Conservation (phyloP, 257 asterid species). For the Craterostigma plantagineum region DNA sequence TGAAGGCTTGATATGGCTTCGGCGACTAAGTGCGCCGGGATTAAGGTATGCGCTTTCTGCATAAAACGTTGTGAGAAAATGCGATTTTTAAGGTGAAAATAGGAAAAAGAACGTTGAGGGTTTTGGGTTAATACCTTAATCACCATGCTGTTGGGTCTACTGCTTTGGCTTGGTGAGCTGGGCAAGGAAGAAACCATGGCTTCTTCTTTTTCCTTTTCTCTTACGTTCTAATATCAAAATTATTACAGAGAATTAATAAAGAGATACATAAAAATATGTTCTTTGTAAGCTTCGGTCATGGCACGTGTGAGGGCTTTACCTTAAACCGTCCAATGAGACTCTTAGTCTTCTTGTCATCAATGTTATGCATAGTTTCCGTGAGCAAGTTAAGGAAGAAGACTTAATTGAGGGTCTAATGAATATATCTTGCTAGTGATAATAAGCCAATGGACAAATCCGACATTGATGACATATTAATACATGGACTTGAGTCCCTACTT, state of each 20-base stretch:
- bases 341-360: no score
- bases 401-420: no score
- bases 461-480: no score
- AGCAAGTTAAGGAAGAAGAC: no score
- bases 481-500: no score
- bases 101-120: not conserved
- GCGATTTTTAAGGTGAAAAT: not conserved
- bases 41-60: constrained; percentile 54
- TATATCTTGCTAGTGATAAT: no score
- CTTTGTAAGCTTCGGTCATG: no score
- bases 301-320: no score
- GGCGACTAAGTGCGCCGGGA: constrained; percentile 66
- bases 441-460: no score
- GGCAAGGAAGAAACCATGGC: constrained; percentile 13
- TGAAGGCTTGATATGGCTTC: constrained; percentile 77
- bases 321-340: no score
- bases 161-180: constrained; percentile 29
- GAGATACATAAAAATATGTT: not conserved
- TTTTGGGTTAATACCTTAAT: constrained; percentile 37
- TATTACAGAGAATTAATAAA: no score
- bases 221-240: constrained; percentile 12
- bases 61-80: not conserved
- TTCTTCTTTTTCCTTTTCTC: constrained; percentile 23
- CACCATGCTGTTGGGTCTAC: constrained; percentile 72
- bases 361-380: no score